These are phyloP conservation scores for Pythium brachiatum DNA, from an alignment of 352 stramenopile genomes.

Conservation along the genomic window DNA sequence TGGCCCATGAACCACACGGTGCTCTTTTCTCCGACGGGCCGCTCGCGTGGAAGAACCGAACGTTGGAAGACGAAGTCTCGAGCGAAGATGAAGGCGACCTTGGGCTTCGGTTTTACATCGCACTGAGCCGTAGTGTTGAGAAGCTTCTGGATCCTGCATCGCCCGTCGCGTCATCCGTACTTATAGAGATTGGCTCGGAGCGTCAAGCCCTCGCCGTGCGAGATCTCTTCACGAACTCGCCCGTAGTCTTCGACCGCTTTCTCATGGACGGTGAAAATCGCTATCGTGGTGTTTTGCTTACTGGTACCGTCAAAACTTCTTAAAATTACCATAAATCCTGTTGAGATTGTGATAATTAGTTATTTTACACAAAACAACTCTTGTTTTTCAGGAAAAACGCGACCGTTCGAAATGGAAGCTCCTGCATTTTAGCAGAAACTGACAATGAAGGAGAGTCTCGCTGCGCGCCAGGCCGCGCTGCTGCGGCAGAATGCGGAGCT, in stretches of 20 bases:
- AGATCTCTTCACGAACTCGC: constrained; percentile 30
- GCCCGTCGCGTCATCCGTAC: constrained; percentile 12
- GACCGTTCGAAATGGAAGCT: constrained; percentile 8
- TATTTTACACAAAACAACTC: not conserved
- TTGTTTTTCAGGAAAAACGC: not conserved
- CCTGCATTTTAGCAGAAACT: not conserved
- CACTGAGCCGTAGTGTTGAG: constrained; percentile 32
- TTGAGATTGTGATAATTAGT: not conserved
- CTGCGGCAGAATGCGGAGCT: constrained; percentile 61
- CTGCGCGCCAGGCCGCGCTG: constrained; percentile 52
- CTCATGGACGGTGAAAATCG: constrained; percentile 15
- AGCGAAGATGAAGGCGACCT: constrained; percentile 22
- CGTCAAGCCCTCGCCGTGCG: constrained; percentile 44
- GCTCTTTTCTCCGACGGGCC: constrained; percentile 66
- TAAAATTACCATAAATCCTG: not conserved
- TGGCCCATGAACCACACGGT: constrained; percentile 65
- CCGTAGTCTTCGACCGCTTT: constrained; percentile 10
- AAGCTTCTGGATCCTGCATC: constrained; percentile 31
- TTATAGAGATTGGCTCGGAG: constrained; percentile 64
- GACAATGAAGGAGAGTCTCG: constrained; percentile 61
- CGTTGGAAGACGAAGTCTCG: not conserved
- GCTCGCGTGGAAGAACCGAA: constrained; percentile 6
- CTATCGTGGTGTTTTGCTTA: constrained; percentile 19
- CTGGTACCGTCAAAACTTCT: not conserved
- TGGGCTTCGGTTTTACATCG: constrained; percentile 55